Evolutionary conservation across 495 filamentous ascomycete species (phyloP).

Genomic region (Beverwykella pulmonaria): DNA sequence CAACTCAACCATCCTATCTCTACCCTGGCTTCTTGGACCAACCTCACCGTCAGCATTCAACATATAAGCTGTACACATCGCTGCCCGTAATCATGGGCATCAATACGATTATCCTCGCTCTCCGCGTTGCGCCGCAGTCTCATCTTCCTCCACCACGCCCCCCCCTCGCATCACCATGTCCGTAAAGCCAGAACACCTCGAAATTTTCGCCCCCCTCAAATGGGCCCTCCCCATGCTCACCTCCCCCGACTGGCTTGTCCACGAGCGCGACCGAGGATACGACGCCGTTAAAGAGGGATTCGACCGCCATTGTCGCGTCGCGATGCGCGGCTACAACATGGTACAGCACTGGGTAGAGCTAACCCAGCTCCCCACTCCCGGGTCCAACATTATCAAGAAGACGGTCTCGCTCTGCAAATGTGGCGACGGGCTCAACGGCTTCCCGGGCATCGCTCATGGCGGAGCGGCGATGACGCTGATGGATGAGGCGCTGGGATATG

Average conservation of each 20-base stretch:
- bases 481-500: conserved; percentile 28
- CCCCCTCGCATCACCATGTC: not conserved
- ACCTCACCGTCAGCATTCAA: not conserved
- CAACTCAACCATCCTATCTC: not conserved
- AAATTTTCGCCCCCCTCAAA: conserved; percentile 24
- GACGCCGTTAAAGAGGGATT: not conserved
- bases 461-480: conserved; percentile 31
- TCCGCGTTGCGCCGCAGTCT: not conserved
- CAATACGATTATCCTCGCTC: not conserved
- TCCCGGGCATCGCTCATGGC: conserved; percentile 28
- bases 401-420: conserved; percentile 13
- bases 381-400: conserved; percentile 5
- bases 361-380: conserved; percentile 9
- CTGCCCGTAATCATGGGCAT: not conserved
- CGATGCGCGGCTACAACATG: conserved; percentile 19
- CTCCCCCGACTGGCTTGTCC: conserved; percentile 9
- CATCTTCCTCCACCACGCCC: not conserved
- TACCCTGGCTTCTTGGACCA: not conserved
- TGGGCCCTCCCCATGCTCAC: conserved; percentile 24
- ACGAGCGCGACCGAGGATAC: conserved; percentile 1
- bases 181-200: conserved; percentile 4
- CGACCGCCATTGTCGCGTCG: conserved; percentile 18
- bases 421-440: conserved; percentile 21
- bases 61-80: not conserved
- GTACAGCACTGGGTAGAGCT: conserved; percentile 22